Evolutionary conservation across 106 monocot genomes (phyloP).

Genomic region (Phalaenopsis equestris): DNA sequence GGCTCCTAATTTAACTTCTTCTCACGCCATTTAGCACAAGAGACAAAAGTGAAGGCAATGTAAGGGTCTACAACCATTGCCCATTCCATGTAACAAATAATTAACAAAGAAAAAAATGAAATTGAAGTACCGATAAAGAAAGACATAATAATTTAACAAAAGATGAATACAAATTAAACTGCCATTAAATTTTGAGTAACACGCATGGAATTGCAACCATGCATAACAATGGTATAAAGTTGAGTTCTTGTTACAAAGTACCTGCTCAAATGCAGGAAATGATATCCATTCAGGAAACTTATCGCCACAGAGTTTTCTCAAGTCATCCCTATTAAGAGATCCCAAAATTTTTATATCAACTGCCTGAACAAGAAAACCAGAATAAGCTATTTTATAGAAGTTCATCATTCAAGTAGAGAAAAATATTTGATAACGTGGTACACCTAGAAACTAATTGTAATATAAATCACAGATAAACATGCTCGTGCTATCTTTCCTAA

Average conservation of each 20-base stretch:
- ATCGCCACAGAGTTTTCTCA: constrained; percentile 94
- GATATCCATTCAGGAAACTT: constrained; percentile 96
- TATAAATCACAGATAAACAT: neutral
- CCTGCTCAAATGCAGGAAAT: constrained; percentile 95
- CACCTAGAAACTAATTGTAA: neutral
- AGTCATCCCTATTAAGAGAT: constrained; percentile 87
- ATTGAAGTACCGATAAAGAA: neutral
- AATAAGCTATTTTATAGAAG: neutral
- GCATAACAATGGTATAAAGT: neutral
- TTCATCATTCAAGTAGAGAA: neutral
- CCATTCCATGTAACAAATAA: neutral
- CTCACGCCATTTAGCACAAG: neutral
- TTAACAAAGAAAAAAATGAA: neutral
- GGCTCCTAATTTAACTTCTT: neutral
- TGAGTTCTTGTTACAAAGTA: constrained; percentile 10
- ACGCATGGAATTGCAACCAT: neutral
- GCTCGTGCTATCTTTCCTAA: neutral
- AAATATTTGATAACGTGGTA: neutral
- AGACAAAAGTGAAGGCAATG: neutral
- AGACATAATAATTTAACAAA: neutral
- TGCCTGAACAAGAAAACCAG: constrained; percentile 46
- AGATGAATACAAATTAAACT: neutral
- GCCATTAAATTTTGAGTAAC: neutral
- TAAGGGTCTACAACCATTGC: neutral
- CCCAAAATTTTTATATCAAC: constrained; percentile 86